Evolutionary conservation across 352 stramenopile species (phyloP), one percentile per base, ranked within the genome.

Genomic region (Pythium phragmitis): DNA sequence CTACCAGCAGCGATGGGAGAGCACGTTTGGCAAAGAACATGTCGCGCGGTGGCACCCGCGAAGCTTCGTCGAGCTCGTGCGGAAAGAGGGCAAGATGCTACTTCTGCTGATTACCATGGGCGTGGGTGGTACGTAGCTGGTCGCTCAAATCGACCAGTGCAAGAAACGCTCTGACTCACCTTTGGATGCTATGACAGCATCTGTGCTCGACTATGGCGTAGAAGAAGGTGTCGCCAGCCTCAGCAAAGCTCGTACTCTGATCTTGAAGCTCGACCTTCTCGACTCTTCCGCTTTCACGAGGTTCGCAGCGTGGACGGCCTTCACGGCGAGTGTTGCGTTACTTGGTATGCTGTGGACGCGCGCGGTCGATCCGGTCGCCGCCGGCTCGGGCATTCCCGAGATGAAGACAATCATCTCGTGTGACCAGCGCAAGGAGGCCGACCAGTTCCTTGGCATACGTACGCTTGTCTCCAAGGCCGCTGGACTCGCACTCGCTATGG

Each of bases 401-500:
- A 91, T 93, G 72, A 92, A 91, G 57, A 83, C 77, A 4, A 92
- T 93, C 61, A 82, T 93, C 50, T 85, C 82, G 26, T 84, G 76
- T 49, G 80, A 91, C 33, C 65, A 65, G 17, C 68, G 69, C 1
- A 72, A 76, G 23, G 76, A 91, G 26, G 77, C 75, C 4, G 71
- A 79, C 42, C 63, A 70, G 14, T 82, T 83, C 43, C 67, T 88
- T 3, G 49, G 69, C 7, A 56, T 67, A 3, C 73, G 73, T 16
- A 92, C 80, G 21, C 67, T 93, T 14, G 43, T 91, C 5, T 82
- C 85, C 2, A 97, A 97, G 59, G 73, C 82, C 16, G 70, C 97
- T 3, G 97, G 96, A n/a, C 87, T 99, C 0, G 87, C 89, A 4
- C 91, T 98, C 36, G 89, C 87, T 14, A 77, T 99, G 13, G 81